Base-by-base conservation (phyloP, 306 rosid genomes). In the Vigna trinervia region DNA sequence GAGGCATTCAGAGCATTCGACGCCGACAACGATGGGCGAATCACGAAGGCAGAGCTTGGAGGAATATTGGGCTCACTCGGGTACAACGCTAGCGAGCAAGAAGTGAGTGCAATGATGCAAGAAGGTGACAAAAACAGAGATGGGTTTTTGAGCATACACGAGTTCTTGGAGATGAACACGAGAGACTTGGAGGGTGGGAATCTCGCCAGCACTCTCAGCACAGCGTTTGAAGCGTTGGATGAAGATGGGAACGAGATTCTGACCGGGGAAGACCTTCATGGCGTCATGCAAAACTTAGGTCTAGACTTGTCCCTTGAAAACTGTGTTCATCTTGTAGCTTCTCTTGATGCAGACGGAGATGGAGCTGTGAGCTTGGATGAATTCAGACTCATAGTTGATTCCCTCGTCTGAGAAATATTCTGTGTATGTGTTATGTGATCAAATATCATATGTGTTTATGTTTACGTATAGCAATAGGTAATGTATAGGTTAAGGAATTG, bases 1-100 rank as follows among this genome's bases (percentile, higher is more conserved):
- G 90, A 90, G 73, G 89, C 94, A 5, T 90, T 90, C 71, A 63
- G 80, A 74, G 93, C 96, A 2, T 92, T 92, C 41, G 96, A 92
- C 8, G 80, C 65, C 0, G 92, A 92, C 90, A 90, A 85, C 46
- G 92, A 90, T 0, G 91, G 92, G 4, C 12, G 76, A 57, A 89
- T 92, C n/a, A 81, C 89, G 0, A 50, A 34, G 14, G 85, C 85
- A 0, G 97, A 92, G 85, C 88, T 90, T 0, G 88, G 90, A 0
- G 97, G 91, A 75, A 83, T 90, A 59, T 70, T 90, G 84, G 86
- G 84, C 1, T 92, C 96, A 4, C 57, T 92, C 0, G 94, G 97
- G 48, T 92, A 87, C 90, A 85, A 85, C 17, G 54, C 84, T 0
- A 78, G 73, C 17, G 88, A 86, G 9, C 51, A 93, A 66, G 96